Conservation (phyloP, 2,329 filamentous ascomycete species). For the Ceratocystiopsis brevicomis region DNA sequence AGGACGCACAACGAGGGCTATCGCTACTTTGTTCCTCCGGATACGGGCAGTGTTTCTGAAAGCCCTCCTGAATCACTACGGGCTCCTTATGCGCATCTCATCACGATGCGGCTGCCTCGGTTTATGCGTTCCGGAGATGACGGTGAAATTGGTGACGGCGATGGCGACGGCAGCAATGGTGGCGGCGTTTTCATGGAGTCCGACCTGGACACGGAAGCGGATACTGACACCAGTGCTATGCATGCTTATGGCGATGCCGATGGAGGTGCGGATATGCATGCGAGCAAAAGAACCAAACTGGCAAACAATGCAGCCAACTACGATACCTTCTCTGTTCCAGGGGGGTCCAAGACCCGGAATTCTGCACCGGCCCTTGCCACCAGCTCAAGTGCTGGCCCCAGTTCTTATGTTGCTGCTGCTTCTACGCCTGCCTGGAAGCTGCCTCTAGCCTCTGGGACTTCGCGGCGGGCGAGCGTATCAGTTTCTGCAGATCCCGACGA, state of each 20-base stretch:
- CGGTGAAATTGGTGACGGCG: neutral
- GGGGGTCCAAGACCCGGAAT: too few relatives aligned
- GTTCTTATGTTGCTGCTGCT: neutral
- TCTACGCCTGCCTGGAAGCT: neutral
- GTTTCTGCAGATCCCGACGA: neutral
- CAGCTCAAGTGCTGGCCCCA: neutral
- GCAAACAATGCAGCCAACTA: slow-evolving; percentile 1
- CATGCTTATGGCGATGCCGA: too few relatives aligned
- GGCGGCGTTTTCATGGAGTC: too few relatives aligned
- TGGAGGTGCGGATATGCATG: slow-evolving; percentile 8
- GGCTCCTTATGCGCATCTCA: slow-evolving; percentile 30
- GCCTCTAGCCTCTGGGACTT: neutral
- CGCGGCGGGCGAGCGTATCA: neutral
- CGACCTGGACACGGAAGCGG: too few relatives aligned
- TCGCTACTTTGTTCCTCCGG: slow-evolving; percentile 33
- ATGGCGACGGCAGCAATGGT: too few relatives aligned
- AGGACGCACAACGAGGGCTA: slow-evolving; percentile 31
- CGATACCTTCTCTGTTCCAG: too few relatives aligned
- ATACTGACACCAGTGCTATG: too few relatives aligned
- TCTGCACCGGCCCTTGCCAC: too few relatives aligned
- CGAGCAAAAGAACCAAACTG: slow-evolving; percentile 20
- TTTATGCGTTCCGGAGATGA: slow-evolving; percentile 1
- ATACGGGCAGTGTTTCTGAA: slow-evolving; percentile 21
- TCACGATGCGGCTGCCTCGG: slow-evolving; percentile 21
- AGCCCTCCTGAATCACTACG: slow-evolving; percentile 26